Evolutionary conservation across 1,284 basidiomycete species (phyloP).

Genomic region (Chondrostereum purpureum): DNA sequence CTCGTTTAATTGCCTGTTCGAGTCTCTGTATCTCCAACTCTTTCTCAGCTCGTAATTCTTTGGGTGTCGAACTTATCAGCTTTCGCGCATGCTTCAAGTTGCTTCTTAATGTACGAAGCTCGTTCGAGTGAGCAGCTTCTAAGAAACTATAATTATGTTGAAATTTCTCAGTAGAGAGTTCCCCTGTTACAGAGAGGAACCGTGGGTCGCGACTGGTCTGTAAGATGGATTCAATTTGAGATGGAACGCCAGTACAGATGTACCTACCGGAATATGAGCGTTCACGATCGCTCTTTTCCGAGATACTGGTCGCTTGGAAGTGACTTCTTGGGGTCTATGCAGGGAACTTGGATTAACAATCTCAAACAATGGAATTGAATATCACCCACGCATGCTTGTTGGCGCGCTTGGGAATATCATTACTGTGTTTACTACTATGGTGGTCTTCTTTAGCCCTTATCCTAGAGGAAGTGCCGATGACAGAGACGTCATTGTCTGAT

Average conservation of each 20-base stretch:
- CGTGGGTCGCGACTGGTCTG: constrained; percentile 85
- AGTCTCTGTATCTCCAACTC: constrained; percentile 69
- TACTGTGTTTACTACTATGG: constrained; percentile 33
- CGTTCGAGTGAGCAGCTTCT: constrained; percentile 57
- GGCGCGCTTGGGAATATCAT: constrained; percentile 53
- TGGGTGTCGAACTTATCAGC: constrained; percentile 58
- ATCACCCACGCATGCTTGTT: constrained; percentile 86
- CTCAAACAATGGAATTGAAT: neutral
- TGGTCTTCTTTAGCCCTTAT: constrained; percentile 28
- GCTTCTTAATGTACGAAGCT: constrained; percentile 62
- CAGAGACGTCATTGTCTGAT: constrained; percentile 25
- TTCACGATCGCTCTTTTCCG: constrained; percentile 76
- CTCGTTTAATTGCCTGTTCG: constrained; percentile 73
- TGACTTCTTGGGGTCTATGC: constrained; percentile 73
- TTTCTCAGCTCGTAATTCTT: constrained; percentile 55
- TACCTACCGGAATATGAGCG: constrained; percentile 54
- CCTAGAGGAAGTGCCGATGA: constrained; percentile 17
- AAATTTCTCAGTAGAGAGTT: constrained; percentile 66
- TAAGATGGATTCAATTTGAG: constrained; percentile 3
- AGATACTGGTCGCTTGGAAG: constrained; percentile 83
- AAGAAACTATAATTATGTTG: constrained; percentile 77
- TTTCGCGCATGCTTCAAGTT: constrained; percentile 67
- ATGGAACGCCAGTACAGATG: neutral
- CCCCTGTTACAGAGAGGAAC: constrained; percentile 75
- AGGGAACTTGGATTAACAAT: constrained; percentile 7